Evolutionary conservation across 148 eudicot species (phyloP), one percentile per base, ranked within the genome.

Genomic region (Drosera capensis): DNA sequence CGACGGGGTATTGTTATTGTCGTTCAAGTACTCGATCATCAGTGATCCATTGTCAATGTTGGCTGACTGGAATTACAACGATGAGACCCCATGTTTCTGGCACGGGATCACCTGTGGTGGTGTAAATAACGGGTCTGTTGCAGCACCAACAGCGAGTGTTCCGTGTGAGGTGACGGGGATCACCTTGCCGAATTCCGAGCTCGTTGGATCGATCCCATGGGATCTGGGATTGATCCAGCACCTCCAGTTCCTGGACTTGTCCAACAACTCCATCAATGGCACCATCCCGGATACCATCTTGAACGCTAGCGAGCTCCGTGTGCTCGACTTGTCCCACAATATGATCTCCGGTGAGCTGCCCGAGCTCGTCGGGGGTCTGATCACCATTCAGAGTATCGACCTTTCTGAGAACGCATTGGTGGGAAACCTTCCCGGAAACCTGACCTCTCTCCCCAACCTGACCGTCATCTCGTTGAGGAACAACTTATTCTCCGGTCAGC

Each of bases 1-100:
- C 1, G 97, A 90, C 53, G 97, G 97, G 3, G 34, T 65, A 25
- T 45, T 90, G 3, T 64, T 90, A 22, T 9, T 80, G 2, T 63
- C 95, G 14, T 76, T 90, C 62, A 90, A 85, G 55, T 52, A 56
- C 23, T 69, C 77, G 25, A 78, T 90, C 26, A 54, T 30, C 15
- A 54, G 67, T 49, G 99, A 90, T 82, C 99, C 99, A 48, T 72
- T 59, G 48, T 75, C 79, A 49, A 67, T 88, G 14, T 38, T 90
- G 25, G 64, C 23, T 37, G 81, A 76, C 23, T 90, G 99, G 99
- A 90, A 85, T 63, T 62, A 46, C 14, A 57, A 66, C 57, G 82
- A 80, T 72, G 77, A 66, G 54, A 81, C 55, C 66, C 95, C 99
- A 42, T 90, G 99, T 78, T 73, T 74, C 8, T 90, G 99, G 99